Base-by-base conservation (phyloP, 1,284 basidiomycete genomes). In the Exsudoporus floridanus region DNA sequence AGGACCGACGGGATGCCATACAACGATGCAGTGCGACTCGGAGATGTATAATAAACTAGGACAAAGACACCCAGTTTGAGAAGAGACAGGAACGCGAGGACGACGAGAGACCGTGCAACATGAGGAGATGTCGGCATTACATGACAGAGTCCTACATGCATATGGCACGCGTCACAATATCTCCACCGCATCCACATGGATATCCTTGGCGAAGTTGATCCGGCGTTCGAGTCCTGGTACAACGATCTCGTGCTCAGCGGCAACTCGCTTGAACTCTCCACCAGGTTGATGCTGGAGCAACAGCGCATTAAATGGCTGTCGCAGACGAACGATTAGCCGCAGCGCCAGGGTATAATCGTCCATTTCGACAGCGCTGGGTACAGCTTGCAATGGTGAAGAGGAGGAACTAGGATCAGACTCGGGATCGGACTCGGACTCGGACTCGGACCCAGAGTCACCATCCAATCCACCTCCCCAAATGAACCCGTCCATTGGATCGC, bases 221-320 rank as follows among this genome's bases (percentile, higher is more conserved):
- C 6, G 18, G 21, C 1, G 44, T 9, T 50, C 33, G 28, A 56
- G 25, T 14, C 45, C 53, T 1, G 44, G 27, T 1, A 50, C 21
- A 6, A 30, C 2, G n/a, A 53, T 55, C 19, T 49, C 43, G 7
- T 41, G 52, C 12, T 54, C 37, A 7, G 54, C 19, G 14, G 54
- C 52, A 0, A 53, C 18, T 13, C 45, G 46, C 37, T 16, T 53
- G 33, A 35, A 53, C 30, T 34, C 53, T 2, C 45, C 28, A n/a
- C 8, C 13, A 0, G n/a, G 1, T 25, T 54, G 36, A 33, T 54
- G 37, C 38, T 31, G 46, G 28, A 54, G 28, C 8, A 54, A 28
- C 13, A 54, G 23, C 10, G 14, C 28, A 14, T n/a, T 18, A 21
- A 56, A 53, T 1, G 52, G 53, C 12, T 50, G 52, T 14, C 36